phyloP scores from a whole-genome alignment of 2,329 filamentous ascomycete genomes.

The Clonostachys chloroleuca region DNA sequence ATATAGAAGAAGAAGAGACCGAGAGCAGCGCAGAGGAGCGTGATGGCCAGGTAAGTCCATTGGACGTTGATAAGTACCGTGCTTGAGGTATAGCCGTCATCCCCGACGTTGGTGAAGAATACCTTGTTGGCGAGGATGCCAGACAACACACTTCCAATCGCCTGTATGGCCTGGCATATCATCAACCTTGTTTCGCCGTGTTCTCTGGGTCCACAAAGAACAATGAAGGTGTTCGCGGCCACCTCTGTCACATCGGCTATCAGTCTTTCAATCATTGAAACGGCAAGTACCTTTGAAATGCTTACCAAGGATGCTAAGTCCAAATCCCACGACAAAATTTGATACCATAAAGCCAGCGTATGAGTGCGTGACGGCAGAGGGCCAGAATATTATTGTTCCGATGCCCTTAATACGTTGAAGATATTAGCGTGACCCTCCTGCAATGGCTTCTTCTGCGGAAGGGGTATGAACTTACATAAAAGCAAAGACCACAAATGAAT shows the following conservation, averaged over 20 bases:
- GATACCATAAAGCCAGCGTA: slow-evolving; percentile 75
- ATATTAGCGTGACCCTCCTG: no score
- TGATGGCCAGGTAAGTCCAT: slow-evolving; percentile 82
- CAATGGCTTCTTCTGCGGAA: no score
- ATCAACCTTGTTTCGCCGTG: slow-evolving; percentile 73
- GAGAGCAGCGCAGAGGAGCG: slow-evolving; percentile 66
- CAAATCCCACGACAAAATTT: slow-evolving; percentile 72
- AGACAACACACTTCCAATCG: slow-evolving; percentile 68
- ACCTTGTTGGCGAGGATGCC: slow-evolving; percentile 69
- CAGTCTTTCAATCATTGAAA: no score
- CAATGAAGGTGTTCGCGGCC: slow-evolving; percentile 70
- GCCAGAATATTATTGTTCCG: slow-evolving; percentile 85
- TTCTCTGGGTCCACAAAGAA: slow-evolving; percentile 67
- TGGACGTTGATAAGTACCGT: slow-evolving; percentile 68
- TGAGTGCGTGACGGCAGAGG: slow-evolving; percentile 67
- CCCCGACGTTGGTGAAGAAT: slow-evolving; percentile 61
- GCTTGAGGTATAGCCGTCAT: slow-evolving; percentile 13
- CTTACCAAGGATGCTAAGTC: slow-evolving; percentile 52
- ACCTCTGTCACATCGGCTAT: slow-evolving; percentile 52
- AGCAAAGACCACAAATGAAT: slow-evolving; percentile 71
- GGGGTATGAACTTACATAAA: slow-evolving; percentile 41
- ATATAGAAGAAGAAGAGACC: slow-evolving; percentile 67
- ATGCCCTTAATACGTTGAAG: slow-evolving; percentile 32
- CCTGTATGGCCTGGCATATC: slow-evolving; percentile 72
- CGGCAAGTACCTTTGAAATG: no score